Base-by-base conservation (phyloP, 768 basidiomycete species). In the Fomitopsis pulvina region DNA sequence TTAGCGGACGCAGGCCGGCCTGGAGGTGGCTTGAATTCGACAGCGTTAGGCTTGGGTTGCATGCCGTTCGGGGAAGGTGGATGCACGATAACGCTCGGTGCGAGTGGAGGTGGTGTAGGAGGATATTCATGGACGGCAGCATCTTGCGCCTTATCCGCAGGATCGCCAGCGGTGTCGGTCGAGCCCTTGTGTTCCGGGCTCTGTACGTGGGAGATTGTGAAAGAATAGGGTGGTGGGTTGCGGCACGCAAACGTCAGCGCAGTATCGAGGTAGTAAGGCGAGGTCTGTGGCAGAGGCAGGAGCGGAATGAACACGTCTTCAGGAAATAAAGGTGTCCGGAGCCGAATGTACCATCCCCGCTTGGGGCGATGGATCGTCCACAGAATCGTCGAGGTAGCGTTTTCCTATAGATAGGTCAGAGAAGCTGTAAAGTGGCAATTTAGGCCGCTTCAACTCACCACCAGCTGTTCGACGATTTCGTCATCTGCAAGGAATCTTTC, bases 291-390 rank as follows among this genome's bases (percentile, higher is more conserved):
- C 1, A 68, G 54, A 11, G 71, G 68, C 3, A 57, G 48, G 41
- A 74, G 61, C 8, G 67, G 52, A 34, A 74, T 67, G 53, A 64
- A 69, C 28, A 64, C 55, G 21, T 47, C 70, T 11, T 78, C 81
- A 0, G 86, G 83, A 54, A 89, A 90, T 3, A 72, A 58, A 0
- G 89, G 88, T 2, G 85, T 70, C 29, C 85, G 78, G 22, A 92
- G 68, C 37, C 84, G 84, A 52, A 92, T 80, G 64, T 91, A 92
- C 89, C 89, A 92, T 40, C 89, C 89, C 25, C 84, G 79, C 50
- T 81, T 79, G 1, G 89, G 89, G 4, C 81, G 78, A 62, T 90
- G 89, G 24, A 90, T 79, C 9, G 78, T 78, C 89, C 89, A 92
- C 48, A 77, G 74, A 2, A 87, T 63, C 0, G 75, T 74, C 21